These are phyloP conservation scores for Domatiomyces globalis DNA, from an alignment of 2,329 filamentous ascomycete species.

Conservation along the genomic window DNA sequence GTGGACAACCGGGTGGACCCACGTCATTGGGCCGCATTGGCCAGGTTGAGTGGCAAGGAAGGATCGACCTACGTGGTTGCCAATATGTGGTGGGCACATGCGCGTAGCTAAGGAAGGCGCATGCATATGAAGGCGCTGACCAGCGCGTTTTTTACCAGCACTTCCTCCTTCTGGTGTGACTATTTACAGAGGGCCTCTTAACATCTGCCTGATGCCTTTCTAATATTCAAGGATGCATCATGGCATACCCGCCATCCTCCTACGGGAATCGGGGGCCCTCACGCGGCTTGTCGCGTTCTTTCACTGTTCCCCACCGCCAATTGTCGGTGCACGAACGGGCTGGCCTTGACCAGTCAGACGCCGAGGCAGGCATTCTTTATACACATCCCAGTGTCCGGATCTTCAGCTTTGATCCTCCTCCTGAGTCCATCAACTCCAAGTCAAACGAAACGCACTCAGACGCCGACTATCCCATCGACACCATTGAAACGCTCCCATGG, in stretches of 20 bases:
- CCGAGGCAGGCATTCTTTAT: conserved; percentile 41
- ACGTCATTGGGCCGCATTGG: too few relatives aligned
- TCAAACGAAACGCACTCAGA: conserved; percentile 29
- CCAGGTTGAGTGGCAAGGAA: too few relatives aligned
- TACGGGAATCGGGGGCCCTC: conserved; percentile 13
- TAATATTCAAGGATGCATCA: conserved; percentile 13
- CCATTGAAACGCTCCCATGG: conserved; percentile 56
- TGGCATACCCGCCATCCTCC: conserved; percentile 15
- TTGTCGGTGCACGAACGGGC: conserved; percentile 15
- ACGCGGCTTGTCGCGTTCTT: conserved; percentile 15
- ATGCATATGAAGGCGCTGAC: too few relatives aligned
- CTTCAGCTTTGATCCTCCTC: conserved; percentile 43
- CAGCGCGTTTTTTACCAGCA: too few relatives aligned
- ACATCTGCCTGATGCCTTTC: too few relatives aligned
- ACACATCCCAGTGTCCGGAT: conserved; percentile 61
- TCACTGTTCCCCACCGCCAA: conserved; percentile 12
- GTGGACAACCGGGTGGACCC: too few relatives aligned
- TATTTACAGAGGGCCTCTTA: too few relatives aligned
- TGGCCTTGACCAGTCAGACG: conserved; percentile 20
- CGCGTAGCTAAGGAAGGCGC: too few relatives aligned
- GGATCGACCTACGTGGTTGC: too few relatives aligned
- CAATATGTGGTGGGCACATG: too few relatives aligned
- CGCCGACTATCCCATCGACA: conserved; percentile 35
- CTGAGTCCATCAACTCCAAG: conserved; percentile 19
- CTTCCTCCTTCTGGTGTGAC: too few relatives aligned